Evolutionary conservation across 2,329 filamentous ascomycete species (phyloP), one percentile per base, ranked within the genome.

Genomic region (Chrysoporthe puriensis): DNA sequence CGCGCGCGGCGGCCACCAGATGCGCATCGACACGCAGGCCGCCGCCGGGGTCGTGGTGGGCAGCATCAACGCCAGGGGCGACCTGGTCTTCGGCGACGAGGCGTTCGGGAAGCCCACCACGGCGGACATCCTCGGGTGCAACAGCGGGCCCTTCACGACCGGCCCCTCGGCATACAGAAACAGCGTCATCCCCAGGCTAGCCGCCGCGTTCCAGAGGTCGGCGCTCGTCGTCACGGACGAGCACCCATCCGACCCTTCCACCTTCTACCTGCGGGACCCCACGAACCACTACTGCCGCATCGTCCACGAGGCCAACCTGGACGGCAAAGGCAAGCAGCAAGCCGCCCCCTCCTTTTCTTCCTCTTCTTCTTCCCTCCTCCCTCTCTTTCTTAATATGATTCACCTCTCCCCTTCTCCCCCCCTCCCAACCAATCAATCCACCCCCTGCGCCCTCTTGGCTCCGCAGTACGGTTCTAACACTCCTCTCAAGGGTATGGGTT

Each of bases 11-110:
- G 70, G 69, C 18, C 75, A 73, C 8, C 75, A 80, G 54, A 75
- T 91, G 64, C 84, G 77, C 1, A 83, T 92, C 77, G 84, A 92
- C 78, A 92, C 90, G 2, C 90, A 92, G 78, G 85, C 85, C 2
- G 82, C 78, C 0, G 80, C 81, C 3, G 89, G 90, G 6, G 79
- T 83, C 6, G 77, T 90, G 1, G 73, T 76, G 0, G 88, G 86
- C 32, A 76, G 76, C n/a, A 82, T 89, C 42, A 73, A 77, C 71
- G 73, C 74, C 64, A 78, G 77, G 9, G 78, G 79, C n/a, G 75
- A 75, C 66, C 72, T 83, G 3, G 78, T 79, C 1, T 71, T 81
- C 34, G 79, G 75, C 46, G 70, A 71, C 11, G 80, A 82, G 71
- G 44, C 54, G 1, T 92, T 92, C 74, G 68, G 74, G 1, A 81